phyloP scores from a whole-genome alignment of 352 stramenopile species.

The Globisporangium alternatum region DNA sequence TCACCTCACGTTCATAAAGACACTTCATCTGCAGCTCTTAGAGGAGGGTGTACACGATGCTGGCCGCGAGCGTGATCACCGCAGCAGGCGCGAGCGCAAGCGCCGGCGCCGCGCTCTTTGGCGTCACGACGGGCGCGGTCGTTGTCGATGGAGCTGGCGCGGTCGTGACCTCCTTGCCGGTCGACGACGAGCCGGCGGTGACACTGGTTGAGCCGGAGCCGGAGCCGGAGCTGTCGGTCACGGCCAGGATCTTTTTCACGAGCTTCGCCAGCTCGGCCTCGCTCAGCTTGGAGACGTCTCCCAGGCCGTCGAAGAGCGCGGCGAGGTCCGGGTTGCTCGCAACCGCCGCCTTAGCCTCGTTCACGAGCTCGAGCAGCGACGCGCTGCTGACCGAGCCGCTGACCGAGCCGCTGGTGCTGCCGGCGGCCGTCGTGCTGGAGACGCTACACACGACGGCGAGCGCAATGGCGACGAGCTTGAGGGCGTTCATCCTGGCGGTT shows the following conservation, averaged over 20 bases:
- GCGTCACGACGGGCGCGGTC: neutral
- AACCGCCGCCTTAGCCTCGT: constrained; percentile 10
- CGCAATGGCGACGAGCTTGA: constrained; percentile 13
- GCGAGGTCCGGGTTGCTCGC: constrained; percentile 16
- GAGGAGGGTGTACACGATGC: constrained; percentile 10
- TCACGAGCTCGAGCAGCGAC: constrained; percentile 16
- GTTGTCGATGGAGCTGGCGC: constrained; percentile 3
- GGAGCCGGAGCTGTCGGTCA: constrained; percentile 5
- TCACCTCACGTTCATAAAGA: constrained; percentile 1
- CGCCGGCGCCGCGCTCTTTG: neutral
- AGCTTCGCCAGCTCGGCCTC: constrained; percentile 11
- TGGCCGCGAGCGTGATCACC: neutral
- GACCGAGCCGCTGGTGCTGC: constrained; percentile 1
- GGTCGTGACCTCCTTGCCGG: neutral
- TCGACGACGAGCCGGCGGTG: constrained; percentile 1
- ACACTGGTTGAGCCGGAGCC: neutral
- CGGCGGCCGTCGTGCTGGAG: neutral
- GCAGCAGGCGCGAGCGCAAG: constrained; percentile 11
- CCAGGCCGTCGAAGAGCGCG: constrained; percentile 8
- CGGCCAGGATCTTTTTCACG: constrained; percentile 5
- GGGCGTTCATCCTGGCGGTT: constrained; percentile 14
- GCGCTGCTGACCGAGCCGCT: constrained; percentile 1
- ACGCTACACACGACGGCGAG: constrained; percentile 9
- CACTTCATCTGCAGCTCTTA: constrained; percentile 5
- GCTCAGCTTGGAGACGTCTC: constrained; percentile 12